Conservation (phyloP, 106 monocot species). For the Dioscorea dumetorum region DNA sequence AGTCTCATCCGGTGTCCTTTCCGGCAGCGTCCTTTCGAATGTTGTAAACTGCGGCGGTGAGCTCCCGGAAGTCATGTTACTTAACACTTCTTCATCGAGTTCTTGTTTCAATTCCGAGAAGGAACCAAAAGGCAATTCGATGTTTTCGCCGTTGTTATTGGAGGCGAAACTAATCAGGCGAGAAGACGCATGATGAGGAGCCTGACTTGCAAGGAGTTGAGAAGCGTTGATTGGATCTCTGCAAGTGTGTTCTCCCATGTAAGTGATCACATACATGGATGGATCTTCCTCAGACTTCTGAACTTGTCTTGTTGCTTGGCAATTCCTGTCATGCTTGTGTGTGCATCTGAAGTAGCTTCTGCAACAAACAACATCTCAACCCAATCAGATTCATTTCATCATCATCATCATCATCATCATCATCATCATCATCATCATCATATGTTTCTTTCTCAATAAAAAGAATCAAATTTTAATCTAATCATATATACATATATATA, state of each 20-base stretch:
- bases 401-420: not conserved
- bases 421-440: not conserved
- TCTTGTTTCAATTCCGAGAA: constrained; percentile 2
- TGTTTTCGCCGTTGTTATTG: too few relatives aligned
- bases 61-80: constrained; percentile 11
- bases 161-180: constrained; percentile 26
- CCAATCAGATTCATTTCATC: not conserved
- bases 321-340: constrained; percentile 30
- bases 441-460: not conserved
- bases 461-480: not conserved
- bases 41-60: not conserved
- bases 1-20: not conserved
- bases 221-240: constrained; percentile 6
- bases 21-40: not conserved
- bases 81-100: constrained; percentile 13
- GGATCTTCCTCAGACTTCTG: constrained; percentile 33
- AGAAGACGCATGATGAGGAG: not conserved
- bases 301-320: constrained; percentile 30
- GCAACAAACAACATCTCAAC: constrained; percentile 1
- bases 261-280: constrained; percentile 23
- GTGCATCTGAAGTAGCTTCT: constrained; percentile 61
- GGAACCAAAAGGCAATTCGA: not conserved
- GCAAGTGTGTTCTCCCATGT: constrained; percentile 49
- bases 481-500: not conserved
- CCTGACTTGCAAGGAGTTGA: not conserved